Conservation (phyloP, 129 eudicot genomes). For the Solidago caesia region DNA sequence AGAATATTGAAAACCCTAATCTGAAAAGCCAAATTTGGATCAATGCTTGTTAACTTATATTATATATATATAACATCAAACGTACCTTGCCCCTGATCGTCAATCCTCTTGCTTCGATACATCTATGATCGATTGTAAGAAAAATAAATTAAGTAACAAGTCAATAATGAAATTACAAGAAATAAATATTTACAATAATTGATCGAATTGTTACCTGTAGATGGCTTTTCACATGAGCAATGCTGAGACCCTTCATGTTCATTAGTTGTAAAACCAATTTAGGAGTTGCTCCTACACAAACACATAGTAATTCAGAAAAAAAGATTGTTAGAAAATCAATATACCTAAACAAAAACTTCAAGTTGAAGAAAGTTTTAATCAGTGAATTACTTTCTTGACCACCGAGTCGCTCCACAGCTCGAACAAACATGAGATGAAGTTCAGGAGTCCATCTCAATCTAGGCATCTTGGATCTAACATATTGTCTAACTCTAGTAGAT, state of each 20-base stretch:
- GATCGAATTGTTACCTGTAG: slow-evolving; percentile 36
- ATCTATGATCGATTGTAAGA: slow-evolving; percentile 37
- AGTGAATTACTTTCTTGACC: slow-evolving; percentile 54
- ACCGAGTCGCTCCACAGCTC: slow-evolving; percentile 57
- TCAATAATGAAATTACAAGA: slow-evolving; percentile 17
- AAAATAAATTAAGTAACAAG: background rate
- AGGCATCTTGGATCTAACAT: slow-evolving; percentile 62
- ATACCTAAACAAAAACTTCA: background rate
- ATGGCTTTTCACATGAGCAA: slow-evolving; percentile 63
- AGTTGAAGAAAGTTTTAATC: slow-evolving; percentile 14
- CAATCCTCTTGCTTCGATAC: slow-evolving; percentile 56
- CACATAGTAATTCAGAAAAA: slow-evolving; percentile 11
- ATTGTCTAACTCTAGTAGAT: slow-evolving; percentile 43
- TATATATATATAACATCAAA: background rate
- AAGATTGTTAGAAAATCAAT: background rate
- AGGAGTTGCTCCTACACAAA: slow-evolving; percentile 54
- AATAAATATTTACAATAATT: background rate
- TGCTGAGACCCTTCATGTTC: slow-evolving; percentile 55
- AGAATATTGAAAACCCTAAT: slow-evolving; percentile 37
- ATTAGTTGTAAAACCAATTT: slow-evolving; percentile 51
- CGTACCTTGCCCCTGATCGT: slow-evolving; percentile 51
- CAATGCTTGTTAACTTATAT: slow-evolving; percentile 3
- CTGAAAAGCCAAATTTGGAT: slow-evolving; percentile 6
- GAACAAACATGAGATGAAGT: slow-evolving; percentile 51
- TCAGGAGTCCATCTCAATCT: slow-evolving; percentile 64